Percentiles rank a stretch among this genome's conserved stretches.
Conservation (phyloP, 495 filamentous ascomycete genomes). For the Penicillium salamii region DNA sequence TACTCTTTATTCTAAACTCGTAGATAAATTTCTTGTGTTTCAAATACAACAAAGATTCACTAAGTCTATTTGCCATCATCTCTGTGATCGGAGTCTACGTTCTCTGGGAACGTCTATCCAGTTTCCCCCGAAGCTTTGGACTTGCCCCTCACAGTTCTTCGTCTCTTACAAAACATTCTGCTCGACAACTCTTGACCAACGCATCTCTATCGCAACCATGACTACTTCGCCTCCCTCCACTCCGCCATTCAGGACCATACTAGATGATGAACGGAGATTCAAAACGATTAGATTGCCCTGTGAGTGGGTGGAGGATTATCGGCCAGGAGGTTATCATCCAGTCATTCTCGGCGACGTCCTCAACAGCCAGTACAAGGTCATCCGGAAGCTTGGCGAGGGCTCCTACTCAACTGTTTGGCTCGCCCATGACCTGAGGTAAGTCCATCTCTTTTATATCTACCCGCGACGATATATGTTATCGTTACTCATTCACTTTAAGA, state of each 20-base stretch:
- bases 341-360: slow-evolving; percentile 39
- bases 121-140: neutral
- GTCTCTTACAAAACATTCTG: slow-evolving; percentile 1
- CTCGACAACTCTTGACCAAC: slow-evolving; percentile 4
- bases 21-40: too few relatives aligned
- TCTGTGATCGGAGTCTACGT: too few relatives aligned
- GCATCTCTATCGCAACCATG: slow-evolving; percentile 7
- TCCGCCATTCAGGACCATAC: slow-evolving; percentile 6
- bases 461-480: neutral
- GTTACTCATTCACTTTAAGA: slow-evolving; percentile 15
- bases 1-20: too few relatives aligned
- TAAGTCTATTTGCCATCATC: too few relatives aligned
- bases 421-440: slow-evolving; percentile 29
- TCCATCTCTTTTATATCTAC: slow-evolving; percentile 8
- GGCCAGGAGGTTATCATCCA: slow-evolving; percentile 42
- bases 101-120: slow-evolving; percentile 1
- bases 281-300: slow-evolving; percentile 16
- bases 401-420: slow-evolving; percentile 48
- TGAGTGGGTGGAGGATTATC: slow-evolving; percentile 28
- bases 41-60: too few relatives aligned
- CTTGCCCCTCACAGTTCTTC: neutral
- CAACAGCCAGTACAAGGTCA: slow-evolving; percentile 35
- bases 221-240: slow-evolving; percentile 12
- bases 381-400: slow-evolving; percentile 46
- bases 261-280: slow-evolving; percentile 10